phyloP scores from a whole-genome alignment of 108 stramenopile genomes.

The Discostella pseudostelligera region DNA sequence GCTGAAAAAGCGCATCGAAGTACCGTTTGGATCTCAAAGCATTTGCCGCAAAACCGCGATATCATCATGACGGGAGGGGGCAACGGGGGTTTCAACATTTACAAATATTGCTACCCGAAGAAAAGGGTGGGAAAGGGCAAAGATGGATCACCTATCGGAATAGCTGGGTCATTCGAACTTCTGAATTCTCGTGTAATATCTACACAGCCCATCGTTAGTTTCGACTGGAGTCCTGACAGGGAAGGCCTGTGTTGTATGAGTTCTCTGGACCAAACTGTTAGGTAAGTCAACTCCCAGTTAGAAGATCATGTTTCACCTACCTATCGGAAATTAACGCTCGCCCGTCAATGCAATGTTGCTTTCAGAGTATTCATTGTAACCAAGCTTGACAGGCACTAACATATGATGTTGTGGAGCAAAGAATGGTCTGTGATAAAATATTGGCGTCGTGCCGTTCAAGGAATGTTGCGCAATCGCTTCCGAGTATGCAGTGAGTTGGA shows the following conservation, averaged over 20 bases:
- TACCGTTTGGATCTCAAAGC: conserved; percentile 72
- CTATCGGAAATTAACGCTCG: not conserved
- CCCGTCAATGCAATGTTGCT: no score
- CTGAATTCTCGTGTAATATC: conserved; percentile 79
- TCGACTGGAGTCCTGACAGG: conserved; percentile 86
- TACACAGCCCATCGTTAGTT: conserved; percentile 86
- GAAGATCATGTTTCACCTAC: not conserved
- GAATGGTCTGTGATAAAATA: no score
- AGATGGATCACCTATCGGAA: conserved; percentile 69
- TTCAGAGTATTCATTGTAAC: conserved; percentile 40
- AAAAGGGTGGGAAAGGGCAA: conserved; percentile 50
- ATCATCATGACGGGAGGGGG: conserved; percentile 86
- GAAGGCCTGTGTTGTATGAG: conserved; percentile 76
- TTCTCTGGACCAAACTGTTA: conserved; percentile 82
- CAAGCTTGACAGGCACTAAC: conserved; percentile 39
- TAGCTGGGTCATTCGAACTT: conserved; percentile 72
- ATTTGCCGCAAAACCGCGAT: conserved; percentile 88
- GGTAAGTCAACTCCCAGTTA: conserved; percentile 20
- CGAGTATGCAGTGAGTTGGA: no score
- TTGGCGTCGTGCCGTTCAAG: no score
- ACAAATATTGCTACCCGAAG: conserved; percentile 82
- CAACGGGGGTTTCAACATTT: conserved; percentile 85
- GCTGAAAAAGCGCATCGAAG: conserved; percentile 79
- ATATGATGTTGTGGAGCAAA: no score
- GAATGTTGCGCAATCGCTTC: no score